Evolutionary conservation across 768 basidiomycete species (phyloP), one percentile per base, ranked within the genome.

Genomic region (Hericium erinaceus): DNA sequence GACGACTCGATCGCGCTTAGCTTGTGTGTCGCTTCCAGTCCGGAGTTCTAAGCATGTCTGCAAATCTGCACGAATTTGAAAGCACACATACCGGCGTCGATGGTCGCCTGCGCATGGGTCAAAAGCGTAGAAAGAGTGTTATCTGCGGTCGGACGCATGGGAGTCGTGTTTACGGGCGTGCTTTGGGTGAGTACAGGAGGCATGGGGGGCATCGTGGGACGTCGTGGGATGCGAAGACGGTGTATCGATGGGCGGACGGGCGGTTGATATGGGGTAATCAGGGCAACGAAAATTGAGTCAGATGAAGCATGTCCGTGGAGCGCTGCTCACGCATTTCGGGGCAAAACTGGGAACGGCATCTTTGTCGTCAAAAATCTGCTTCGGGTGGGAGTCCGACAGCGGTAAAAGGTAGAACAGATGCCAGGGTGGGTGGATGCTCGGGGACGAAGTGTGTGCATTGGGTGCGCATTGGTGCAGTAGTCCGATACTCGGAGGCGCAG

Each of bases 1-100:
- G 93, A 84, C 55, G 79, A 78, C 65, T 98, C 95, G 41, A 98
- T 75, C 4, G 68, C 67, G 41, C 75, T 76, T 62, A 81, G 65
- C 28, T 50, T 50, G 18, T 50, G n/a, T 24, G 18, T 11, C 49
- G 24, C 49, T 50, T n/a, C 49, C 18, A 3, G 49, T 24, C 6
- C n/a, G 2, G 7, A 24, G 2, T n/a, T 15, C 3, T 24, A 6
- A 50, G 7, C 48, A 24, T 24, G 24, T 50, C 20, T 6, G 24
- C 49, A 12, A 16, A 15, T 8, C n/a, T 8, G 20, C 16, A 20
- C 6, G 39, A 16, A 40, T n/a, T n/a, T 3, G 44, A 46, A 2
- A 15, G 16, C 44, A 20, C n/a, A 46, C 44, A n/a, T 9, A 46
- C 44, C 44, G 16, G 44, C 12, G 3, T 46, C n/a, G 8, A 46